Percentiles rank a stretch among this genome's conserved stretches.
phyloP scores from a whole-genome alignment of 2,329 filamentous ascomycete species.

The Botryotinia globosa region DNA sequence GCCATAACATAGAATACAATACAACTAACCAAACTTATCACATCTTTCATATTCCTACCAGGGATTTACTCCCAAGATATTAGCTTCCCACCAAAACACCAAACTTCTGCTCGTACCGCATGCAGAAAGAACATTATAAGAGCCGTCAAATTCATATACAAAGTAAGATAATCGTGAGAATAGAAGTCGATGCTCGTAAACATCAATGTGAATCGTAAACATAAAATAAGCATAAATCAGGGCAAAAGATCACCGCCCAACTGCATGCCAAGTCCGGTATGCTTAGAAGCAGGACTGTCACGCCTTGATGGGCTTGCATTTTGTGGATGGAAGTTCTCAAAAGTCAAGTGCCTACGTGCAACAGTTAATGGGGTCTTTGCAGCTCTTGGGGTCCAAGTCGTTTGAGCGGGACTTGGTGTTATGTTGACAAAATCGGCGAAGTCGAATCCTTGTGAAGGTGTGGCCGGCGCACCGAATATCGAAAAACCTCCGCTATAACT shows the following conservation, averaged over 20 bases:
- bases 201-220: slow-evolving; percentile 15
- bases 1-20: slow-evolving; percentile 11
- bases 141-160: slow-evolving; percentile 24
- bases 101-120: slow-evolving; percentile 9
- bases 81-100: slow-evolving; percentile 18
- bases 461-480: slow-evolving; percentile 68
- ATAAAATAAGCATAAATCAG: slow-evolving; percentile 33
- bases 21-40: slow-evolving; percentile 4
- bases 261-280: slow-evolving; percentile 59
- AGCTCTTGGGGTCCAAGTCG: slow-evolving; percentile 57
- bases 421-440: slow-evolving; percentile 98
- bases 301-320: slow-evolving; percentile 27
- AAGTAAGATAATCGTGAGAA: slow-evolving; percentile 58
- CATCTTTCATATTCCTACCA: neutral
- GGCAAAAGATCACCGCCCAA: slow-evolving; percentile 62
- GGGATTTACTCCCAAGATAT: slow-evolving; percentile 1
- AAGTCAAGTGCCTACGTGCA: slow-evolving; percentile 33
- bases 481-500: slow-evolving; percentile 61
- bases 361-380: slow-evolving; percentile 35
- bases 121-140: slow-evolving; percentile 21
- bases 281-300: slow-evolving; percentile 40
- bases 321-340: slow-evolving; percentile 32
- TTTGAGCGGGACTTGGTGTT: slow-evolving; percentile 91
- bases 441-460: slow-evolving; percentile 81
- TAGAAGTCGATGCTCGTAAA: slow-evolving; percentile 15